Evolutionary conservation across 1,284 basidiomycete species (phyloP), one percentile per base, ranked within the genome.

Genomic region (Puccinia hordei): DNA sequence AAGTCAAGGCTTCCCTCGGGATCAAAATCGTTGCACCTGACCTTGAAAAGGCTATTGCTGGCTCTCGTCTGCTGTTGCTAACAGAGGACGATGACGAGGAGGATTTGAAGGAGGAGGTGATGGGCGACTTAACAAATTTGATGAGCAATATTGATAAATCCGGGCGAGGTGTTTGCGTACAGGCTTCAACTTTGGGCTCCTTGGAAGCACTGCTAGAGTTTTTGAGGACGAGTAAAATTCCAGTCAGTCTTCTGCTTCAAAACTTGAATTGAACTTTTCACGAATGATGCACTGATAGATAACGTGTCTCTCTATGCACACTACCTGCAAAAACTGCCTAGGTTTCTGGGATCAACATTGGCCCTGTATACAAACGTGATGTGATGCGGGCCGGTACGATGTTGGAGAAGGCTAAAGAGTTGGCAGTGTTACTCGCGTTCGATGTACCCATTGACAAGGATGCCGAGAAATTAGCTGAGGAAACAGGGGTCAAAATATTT

Each of bases 11-110:
- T 3, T 95, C 97, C 5, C 89, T 98, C 75, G 97, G 97, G 87
- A 93, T 99, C 86, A 99, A 99, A 88, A 91, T 99, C 83, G 90
- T 92, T 38, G 97, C 94, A 0, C 92, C 96, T 0, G 96, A 98
- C 86, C 90, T 99, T 41, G 97, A 99, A 85, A 98, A 98, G 87
- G 96, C 97, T n/a, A 97, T 99, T 82, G 95, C 96, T 81, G 97
- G 97, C 85, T 98, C 96, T 65, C 91, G 95, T 19, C 87, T 99
- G 81, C 90, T 98, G 65, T 93, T 99, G 55, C 90, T 92, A 80
- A 92, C 94, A 19, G 93, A 94, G 76, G 94, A 98, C 84, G 95
- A 98, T 83, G 95, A 98, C 83, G 96, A 98, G 85, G 96, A 98
- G 81, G 93, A 95, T 68, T 87, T 98, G 77, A 92, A 91, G 86